These are phyloP conservation scores for Volvox carteri DNA, from an alignment of 163 green algal species.

Conservation along the genomic window DNA sequence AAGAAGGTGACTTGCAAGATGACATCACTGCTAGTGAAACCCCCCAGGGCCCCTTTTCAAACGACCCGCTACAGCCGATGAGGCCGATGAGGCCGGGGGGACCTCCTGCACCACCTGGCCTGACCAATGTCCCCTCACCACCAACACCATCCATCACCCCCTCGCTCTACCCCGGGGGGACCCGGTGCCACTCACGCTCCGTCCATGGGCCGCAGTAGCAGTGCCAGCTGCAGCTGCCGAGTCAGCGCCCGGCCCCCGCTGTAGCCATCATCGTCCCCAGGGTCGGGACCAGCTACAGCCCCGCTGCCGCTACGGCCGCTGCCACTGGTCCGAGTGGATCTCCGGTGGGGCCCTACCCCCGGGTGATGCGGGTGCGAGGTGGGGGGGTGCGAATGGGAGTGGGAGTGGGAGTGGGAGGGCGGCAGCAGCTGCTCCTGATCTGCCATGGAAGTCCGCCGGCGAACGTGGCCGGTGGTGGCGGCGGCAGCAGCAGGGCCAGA, in stretches of 20 bases:
- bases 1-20: too few relatives aligned
- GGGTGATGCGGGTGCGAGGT: not conserved
- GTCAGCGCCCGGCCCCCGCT: not conserved
- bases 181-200: constrained; percentile 41
- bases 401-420: not conserved
- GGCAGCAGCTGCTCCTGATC: not conserved
- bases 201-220: constrained; percentile 47
- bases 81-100: too few relatives aligned
- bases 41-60: too few relatives aligned
- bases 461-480: not conserved
- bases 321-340: not conserved
- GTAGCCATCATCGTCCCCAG: not conserved
- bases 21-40: too few relatives aligned
- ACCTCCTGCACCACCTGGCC: too few relatives aligned
- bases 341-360: not conserved
- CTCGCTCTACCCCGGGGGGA: too few relatives aligned
- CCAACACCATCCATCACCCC: too few relatives aligned
- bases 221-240: constrained; percentile 49
- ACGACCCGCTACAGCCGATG: too few relatives aligned
- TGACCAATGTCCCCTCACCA: too few relatives aligned
- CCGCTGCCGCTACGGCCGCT: not conserved
- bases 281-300: not conserved
- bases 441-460: not conserved
- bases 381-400: not conserved
- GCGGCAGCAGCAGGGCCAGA: not conserved